Base-by-base conservation (phyloP, 495 filamentous ascomycete species). In the Ramalina intermedia region DNA sequence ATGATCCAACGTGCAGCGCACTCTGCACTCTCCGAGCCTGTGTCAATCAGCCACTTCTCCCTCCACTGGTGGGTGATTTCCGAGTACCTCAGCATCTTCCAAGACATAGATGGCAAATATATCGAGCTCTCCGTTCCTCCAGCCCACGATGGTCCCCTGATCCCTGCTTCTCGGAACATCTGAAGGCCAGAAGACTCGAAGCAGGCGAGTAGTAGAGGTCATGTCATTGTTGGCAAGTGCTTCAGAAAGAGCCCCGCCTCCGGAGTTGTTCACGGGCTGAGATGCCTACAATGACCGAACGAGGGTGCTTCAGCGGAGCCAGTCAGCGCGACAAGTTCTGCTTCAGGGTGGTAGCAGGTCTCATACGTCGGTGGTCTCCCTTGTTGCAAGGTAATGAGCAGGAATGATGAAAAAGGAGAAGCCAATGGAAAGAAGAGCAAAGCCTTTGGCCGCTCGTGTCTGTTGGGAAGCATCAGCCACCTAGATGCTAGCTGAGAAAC, bases 131-230 rank as follows among this genome's bases (percentile, higher is more conserved):
- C 89, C 95, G 60, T 99, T 99, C 52, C 84, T 74, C 87, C 88
- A 99, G 52, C 91, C 91, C 17, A 99, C 84, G 50, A 99, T 79
- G 41, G 93, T 82, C 7, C 93, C 93, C 33, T 82, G 75, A 18
- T 72, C 68, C 46, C 79, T 79, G 20, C 74, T 82, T 60, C 80
- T 76, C 21, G 80, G 71, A 36, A 85, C 78, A 69, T 96, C 88
- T 51, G 82, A 81, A 53, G 91, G 91, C 91, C 91, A 99, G 67
- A 99, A 96, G 69, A 99, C 78, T 65, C 91, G 84, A 78, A 96
- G 83, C 72, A 96, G 70, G 56, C 85, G 85, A 87, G 94, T 84
- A 53, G 70, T 67, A 67, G 70, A 72, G 63, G 78, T 69, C 78
- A 85, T 94, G 70, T 75, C 87, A 81, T 78, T 82, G 87, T 89